phyloP scores from a whole-genome alignment of 2,329 filamentous ascomycete genomes.

The Xylaria sp. region DNA sequence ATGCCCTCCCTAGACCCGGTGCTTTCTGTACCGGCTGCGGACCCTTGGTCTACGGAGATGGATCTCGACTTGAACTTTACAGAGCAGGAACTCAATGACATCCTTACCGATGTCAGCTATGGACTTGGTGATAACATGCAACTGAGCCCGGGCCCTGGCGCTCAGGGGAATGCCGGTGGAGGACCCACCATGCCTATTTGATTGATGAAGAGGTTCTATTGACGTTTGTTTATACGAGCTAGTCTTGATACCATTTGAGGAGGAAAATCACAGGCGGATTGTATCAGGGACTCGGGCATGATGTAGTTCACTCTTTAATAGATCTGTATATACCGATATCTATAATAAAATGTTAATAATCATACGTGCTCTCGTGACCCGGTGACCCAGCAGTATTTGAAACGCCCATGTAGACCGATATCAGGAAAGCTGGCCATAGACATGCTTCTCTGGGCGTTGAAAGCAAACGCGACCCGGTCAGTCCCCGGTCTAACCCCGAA shows the following conservation, averaged over 20 bases:
- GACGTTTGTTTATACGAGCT: conserved; percentile 20
- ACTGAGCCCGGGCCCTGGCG: conserved; percentile 2
- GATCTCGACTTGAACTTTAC: conserved; percentile 44
- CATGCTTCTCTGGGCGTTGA: not conserved
- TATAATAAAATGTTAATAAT: conserved; percentile 29
- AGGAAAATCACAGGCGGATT: conserved; percentile 27
- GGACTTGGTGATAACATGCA: conserved; percentile 32
- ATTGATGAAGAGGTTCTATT: conserved; percentile 23
- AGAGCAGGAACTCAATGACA: conserved; percentile 48
- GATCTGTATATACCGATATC: conserved; percentile 13
- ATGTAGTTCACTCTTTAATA: conserved; percentile 18
- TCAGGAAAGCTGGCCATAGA: not conserved
- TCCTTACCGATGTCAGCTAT: conserved; percentile 45
- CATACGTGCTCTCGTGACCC: not conserved
- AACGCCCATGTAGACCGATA: not conserved
- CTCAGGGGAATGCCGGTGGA: conserved; percentile 11
- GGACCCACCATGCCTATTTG: conserved; percentile 29
- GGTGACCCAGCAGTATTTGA: not conserved
- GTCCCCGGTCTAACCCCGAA: not conserved
- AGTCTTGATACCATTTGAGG: conserved; percentile 44
- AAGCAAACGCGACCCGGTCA: not conserved
- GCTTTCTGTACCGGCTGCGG: conserved; percentile 19
- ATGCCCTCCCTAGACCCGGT: conserved; percentile 10
- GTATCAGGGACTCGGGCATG: conserved; percentile 12
- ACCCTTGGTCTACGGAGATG: conserved; percentile 39